Evolutionary conservation across 2,329 filamentous ascomycete species (phyloP).

Genomic region (Blumeriella jaapii): DNA sequence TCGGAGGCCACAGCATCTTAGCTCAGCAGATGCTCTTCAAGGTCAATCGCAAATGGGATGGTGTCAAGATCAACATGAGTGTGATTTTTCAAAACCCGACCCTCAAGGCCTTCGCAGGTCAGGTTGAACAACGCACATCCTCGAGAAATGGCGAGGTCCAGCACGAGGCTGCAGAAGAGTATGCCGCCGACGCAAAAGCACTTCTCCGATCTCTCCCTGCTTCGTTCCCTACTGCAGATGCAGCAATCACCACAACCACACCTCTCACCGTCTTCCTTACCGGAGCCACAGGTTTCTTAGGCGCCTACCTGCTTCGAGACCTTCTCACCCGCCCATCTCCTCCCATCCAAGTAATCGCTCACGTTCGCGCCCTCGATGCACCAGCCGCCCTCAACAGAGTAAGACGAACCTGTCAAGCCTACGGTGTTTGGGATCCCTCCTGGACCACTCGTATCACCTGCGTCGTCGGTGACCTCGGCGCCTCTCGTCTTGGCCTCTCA

Average conservation of each 20-base stretch:
- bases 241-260: constrained; percentile 23
- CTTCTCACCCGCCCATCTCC: constrained; percentile 50
- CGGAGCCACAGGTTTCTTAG: constrained; percentile 83
- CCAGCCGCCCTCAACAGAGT: constrained; percentile 53
- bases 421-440: constrained; percentile 63
- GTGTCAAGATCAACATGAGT: constrained; percentile 57
- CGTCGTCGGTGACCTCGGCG: constrained; percentile 62
- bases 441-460: constrained; percentile 56
- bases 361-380: constrained; percentile 59
- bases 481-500: constrained; percentile 63
- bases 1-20: constrained; percentile 70
- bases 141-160: constrained; percentile 22
- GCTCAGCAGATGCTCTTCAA: constrained; percentile 72
- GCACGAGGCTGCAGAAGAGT: constrained; percentile 36
- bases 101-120: constrained; percentile 36
- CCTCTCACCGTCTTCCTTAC: constrained; percentile 64
- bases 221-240: constrained; percentile 28
- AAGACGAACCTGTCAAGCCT: constrained; percentile 55
- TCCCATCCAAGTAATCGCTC: constrained; percentile 54
- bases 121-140: constrained; percentile 37
- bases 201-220: constrained; percentile 29
- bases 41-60: constrained; percentile 48
- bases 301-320: constrained; percentile 67
- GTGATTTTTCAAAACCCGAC: constrained; percentile 59
- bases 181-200: constrained; percentile 33